Conservation (phyloP, 2,329 filamentous ascomycete genomes). For the Fusarium setosum region DNA sequence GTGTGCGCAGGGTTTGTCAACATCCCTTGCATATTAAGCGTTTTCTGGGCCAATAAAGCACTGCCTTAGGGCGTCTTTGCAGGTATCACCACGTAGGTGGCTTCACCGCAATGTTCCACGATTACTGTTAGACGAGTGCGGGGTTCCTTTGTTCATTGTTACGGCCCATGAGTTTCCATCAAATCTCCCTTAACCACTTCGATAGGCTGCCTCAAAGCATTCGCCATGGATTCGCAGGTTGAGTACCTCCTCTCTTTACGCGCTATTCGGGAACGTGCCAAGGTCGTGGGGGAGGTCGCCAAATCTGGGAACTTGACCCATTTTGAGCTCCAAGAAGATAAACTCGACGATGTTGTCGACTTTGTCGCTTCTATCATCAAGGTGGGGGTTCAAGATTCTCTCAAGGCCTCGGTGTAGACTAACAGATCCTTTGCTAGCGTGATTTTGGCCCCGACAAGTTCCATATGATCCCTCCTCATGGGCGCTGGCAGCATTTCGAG, state of each 20-base stretch:
- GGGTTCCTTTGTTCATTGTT: not conserved
- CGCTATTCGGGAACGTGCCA: constrained; percentile 50
- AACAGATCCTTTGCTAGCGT: constrained; percentile 48
- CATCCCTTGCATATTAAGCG: no score
- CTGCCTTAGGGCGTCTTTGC: no score
- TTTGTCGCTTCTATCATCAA: constrained; percentile 57
- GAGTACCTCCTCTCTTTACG: constrained; percentile 51
- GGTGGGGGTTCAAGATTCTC: constrained; percentile 41
- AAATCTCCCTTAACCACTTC: no score
- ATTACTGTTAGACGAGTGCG: no score
- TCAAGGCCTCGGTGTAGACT: not conserved
- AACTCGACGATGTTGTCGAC: constrained; percentile 52
- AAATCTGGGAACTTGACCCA: constrained; percentile 52
- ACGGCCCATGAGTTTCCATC: not conserved
- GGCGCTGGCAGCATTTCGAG: constrained; percentile 73
- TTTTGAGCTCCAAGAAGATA: constrained; percentile 54
- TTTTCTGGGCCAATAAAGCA: no score
- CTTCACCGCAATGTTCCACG: no score
- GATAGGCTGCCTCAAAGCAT: no score
- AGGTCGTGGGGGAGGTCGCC: constrained; percentile 50
- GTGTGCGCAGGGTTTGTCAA: no score
- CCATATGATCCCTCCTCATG: constrained; percentile 64
- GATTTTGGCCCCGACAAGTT: constrained; percentile 62
- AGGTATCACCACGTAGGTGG: no score
- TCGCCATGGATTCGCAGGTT: constrained; percentile 16